Percentiles rank a stretch among this genome's conserved stretches.
These are phyloP conservation scores for Pholiota adiposa DNA, from an alignment of 1,284 basidiomycete species.

Conservation along the genomic window DNA sequence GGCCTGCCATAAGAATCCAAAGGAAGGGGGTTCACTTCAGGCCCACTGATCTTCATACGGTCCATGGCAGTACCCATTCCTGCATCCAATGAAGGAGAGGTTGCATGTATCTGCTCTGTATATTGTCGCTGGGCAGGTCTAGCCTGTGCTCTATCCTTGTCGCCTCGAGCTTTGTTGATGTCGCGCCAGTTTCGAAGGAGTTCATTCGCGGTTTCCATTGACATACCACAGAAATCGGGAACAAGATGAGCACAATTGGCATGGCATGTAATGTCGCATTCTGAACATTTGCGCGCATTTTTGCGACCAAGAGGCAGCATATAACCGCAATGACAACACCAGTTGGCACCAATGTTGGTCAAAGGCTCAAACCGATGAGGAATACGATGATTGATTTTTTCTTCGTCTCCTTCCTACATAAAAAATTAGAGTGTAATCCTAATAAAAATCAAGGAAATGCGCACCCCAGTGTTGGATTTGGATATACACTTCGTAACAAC, in stretches of 20 bases:
- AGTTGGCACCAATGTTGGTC: conserved; percentile 97
- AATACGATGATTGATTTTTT: conserved; percentile 99
- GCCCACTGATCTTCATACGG: conserved; percentile 49
- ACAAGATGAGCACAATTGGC: conserved; percentile 98
- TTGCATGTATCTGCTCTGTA: conserved; percentile 28
- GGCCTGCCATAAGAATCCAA: conserved; percentile 42
- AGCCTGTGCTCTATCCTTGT: conserved; percentile 37
- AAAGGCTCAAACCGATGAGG: conserved; percentile 98
- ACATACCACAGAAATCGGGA: conserved; percentile 99
- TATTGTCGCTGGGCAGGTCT: conserved; percentile 42
- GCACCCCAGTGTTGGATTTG: conserved; percentile 91
- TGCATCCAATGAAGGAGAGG: conserved; percentile 33
- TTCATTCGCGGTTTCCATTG: conserved; percentile 98
- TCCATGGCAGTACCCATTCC: conserved; percentile 50
- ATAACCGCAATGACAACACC: conserved; percentile 99
- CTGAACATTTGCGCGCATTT: conserved; percentile 93
- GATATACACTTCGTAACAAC: conserved; percentile 99
- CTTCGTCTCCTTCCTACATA: conserved; percentile 89
- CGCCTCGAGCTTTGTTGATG: conserved; percentile 64
- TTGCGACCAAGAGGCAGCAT: conserved; percentile 98
- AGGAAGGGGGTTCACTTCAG: conserved; percentile 35
- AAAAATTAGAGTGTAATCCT: conserved; percentile 10
- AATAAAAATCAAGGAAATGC: conserved; percentile 34
- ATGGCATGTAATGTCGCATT: conserved; percentile 97
- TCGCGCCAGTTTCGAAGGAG: conserved; percentile 91